Evolutionary conservation across 495 filamentous ascomycete genomes (phyloP).

Genomic region (Copromyces sp.): DNA sequence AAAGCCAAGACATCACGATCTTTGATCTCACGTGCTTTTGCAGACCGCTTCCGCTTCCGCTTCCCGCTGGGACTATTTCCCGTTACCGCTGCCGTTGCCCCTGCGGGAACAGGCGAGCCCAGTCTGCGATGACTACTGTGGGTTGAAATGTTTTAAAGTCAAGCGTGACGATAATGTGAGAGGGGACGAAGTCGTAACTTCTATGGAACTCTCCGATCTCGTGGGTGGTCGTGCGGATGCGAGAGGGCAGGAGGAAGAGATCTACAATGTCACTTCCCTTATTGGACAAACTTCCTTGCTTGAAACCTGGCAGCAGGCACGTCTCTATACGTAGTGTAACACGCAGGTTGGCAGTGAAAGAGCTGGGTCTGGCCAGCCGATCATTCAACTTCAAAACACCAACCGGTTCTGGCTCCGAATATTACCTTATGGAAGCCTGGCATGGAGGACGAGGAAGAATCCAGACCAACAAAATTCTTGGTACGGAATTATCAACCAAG

Average conservation of each 20-base stretch:
- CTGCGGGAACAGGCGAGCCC: not conserved
- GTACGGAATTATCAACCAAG: too few species aligned
- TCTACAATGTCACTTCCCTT: not conserved
- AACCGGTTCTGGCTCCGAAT: too few species aligned
- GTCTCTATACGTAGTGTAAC: not conserved
- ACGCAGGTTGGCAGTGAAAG: not conserved
- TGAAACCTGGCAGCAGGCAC: not conserved
- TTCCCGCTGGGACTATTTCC: not conserved
- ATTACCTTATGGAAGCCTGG: too few species aligned
- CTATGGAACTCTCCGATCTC: not conserved
- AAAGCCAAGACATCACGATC: not conserved
- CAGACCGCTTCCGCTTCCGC: not conserved
- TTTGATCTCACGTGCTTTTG: not conserved
- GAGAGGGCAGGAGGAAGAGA: not conserved
- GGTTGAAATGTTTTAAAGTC: too few species aligned
- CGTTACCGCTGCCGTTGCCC: not conserved
- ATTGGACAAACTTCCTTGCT: not conserved
- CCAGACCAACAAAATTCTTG: too few species aligned
- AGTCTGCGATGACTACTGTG: not conserved
- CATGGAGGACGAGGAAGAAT: too few species aligned
- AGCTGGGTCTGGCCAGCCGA: not conserved
- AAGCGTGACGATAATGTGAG: too few species aligned
- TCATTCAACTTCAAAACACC: not conserved
- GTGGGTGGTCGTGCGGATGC: not conserved
- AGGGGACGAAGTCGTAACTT: not conserved